Conservation (phyloP, 2,329 filamentous ascomycete species). For the Fusarium tanahbumbuense region DNA sequence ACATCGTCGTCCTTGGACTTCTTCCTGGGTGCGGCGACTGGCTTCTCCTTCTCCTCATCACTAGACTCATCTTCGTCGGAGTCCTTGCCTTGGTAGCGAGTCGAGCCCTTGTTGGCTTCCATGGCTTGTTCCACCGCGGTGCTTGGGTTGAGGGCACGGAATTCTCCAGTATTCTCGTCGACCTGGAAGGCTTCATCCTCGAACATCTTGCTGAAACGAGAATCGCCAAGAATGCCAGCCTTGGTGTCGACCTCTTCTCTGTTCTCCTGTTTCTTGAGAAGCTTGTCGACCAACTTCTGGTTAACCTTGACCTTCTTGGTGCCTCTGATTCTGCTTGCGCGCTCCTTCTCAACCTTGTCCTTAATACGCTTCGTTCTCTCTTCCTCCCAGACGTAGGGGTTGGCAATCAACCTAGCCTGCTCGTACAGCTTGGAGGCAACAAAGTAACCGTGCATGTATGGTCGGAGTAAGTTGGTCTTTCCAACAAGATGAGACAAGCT, state of each 20-base stretch:
- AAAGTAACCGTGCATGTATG: conserved; percentile 99
- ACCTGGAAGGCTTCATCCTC: conserved; percentile 93
- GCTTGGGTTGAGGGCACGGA: conserved; percentile 88
- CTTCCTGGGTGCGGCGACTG: conserved; percentile 35
- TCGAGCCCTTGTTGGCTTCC: conserved; percentile 53
- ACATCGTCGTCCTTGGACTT: conserved; percentile 56
- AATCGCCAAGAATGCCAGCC: conserved; percentile 80
- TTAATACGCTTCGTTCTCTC: conserved; percentile 91
- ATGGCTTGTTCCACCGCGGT: conserved; percentile 63
- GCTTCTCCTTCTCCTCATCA: conserved; percentile 53
- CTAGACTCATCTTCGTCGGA: conserved; percentile 60
- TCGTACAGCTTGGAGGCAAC: conserved; percentile 96
- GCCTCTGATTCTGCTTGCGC: conserved; percentile 92
- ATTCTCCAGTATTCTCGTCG: conserved; percentile 89
- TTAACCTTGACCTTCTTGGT: conserved; percentile 99
- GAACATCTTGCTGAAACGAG: conserved; percentile 89
- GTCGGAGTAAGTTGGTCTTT: conserved; percentile 87
- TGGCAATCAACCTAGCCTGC: conserved; percentile 90
- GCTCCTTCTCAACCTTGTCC: conserved; percentile 96
- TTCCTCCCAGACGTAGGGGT: conserved; percentile 94
- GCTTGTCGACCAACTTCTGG: conserved; percentile 80
- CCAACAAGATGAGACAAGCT: conserved; percentile 91
- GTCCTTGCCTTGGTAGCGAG: conserved; percentile 54
- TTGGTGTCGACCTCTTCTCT: conserved; percentile 67
- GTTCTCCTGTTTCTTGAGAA: conserved; percentile 72